These are phyloP conservation scores for Phytophthora pluvialis DNA, from an alignment of 352 stramenopile species.

Conservation along the genomic window DNA sequence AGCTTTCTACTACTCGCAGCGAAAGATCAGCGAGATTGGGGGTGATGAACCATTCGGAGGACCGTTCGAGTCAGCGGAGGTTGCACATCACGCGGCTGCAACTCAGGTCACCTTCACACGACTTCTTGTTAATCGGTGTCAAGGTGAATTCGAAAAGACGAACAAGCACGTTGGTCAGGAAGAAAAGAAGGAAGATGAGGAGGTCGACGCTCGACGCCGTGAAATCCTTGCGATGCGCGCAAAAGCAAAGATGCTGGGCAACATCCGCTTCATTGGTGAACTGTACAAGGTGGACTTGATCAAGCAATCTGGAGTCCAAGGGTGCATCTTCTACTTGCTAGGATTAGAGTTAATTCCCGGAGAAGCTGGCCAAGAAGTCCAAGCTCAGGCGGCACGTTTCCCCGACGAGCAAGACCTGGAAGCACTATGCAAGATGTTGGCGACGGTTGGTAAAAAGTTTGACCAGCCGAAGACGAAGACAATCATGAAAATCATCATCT, in stretches of 20 bases:
- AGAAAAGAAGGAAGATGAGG: slow-evolving; percentile 47
- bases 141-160: slow-evolving; percentile 85
- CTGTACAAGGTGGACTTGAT: slow-evolving; percentile 89
- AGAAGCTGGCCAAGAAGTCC: slow-evolving; percentile 48
- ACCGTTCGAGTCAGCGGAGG: slow-evolving; percentile 57
- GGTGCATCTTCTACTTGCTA: slow-evolving; percentile 83
- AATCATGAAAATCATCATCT: slow-evolving; percentile 88
- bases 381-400: slow-evolving; percentile 74
- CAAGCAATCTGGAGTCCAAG: slow-evolving; percentile 79
- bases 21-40: slow-evolving; percentile 52
- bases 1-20: slow-evolving; percentile 69
- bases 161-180: slow-evolving; percentile 55
- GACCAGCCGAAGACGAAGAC: slow-evolving; percentile 77
- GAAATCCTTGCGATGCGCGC: slow-evolving; percentile 68
- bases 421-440: slow-evolving; percentile 87
- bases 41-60: slow-evolving; percentile 75
- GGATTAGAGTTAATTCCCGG: slow-evolving; percentile 71
- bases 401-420: slow-evolving; percentile 87
- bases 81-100: slow-evolving; percentile 51
- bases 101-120: slow-evolving; percentile 74
- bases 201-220: slow-evolving; percentile 53
- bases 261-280: slow-evolving; percentile 90
- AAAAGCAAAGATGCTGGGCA: slow-evolving; percentile 85
- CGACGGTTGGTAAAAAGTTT: slow-evolving; percentile 87
- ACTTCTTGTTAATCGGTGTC: slow-evolving; percentile 78